Evolutionary conservation across 23 red algal species (phyloP).

Genomic region (Gracilaria gracilis): DNA sequence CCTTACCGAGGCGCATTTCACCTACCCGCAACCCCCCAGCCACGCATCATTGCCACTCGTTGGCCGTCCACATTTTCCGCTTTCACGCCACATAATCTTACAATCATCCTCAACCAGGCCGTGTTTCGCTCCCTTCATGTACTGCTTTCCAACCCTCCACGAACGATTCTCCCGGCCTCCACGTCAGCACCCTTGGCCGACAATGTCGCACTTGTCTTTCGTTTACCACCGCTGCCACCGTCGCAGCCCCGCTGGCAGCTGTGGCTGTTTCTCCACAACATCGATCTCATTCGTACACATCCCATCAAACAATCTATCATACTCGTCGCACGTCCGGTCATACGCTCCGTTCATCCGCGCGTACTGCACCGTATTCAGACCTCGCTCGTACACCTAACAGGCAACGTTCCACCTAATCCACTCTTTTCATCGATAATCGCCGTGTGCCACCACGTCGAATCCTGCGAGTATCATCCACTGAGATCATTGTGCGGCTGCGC

Average conservation of each 20-base stretch:
- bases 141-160: background rate
- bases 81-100: conserved; percentile 3
- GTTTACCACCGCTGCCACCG: background rate
- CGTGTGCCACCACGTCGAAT: background rate
- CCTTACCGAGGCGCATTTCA: background rate
- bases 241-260: conserved; percentile 2
- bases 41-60: background rate
- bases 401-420: conserved; percentile 14
- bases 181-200: background rate
- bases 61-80: background rate
- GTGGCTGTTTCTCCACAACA: background rate
- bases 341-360: background rate
- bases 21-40: background rate
- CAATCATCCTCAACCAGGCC: background rate
- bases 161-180: background rate
- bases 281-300: background rate
- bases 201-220: background rate
- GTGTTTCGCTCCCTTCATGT: background rate
- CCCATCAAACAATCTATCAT: background rate
- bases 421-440: background rate
- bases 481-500: conserved; percentile 21
- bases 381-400: background rate
- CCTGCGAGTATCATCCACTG: background rate
- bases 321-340: background rate
- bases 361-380: background rate